Base-by-base conservation (phyloP, 345 rosid genomes). In the Aquilaria malaccensis region DNA sequence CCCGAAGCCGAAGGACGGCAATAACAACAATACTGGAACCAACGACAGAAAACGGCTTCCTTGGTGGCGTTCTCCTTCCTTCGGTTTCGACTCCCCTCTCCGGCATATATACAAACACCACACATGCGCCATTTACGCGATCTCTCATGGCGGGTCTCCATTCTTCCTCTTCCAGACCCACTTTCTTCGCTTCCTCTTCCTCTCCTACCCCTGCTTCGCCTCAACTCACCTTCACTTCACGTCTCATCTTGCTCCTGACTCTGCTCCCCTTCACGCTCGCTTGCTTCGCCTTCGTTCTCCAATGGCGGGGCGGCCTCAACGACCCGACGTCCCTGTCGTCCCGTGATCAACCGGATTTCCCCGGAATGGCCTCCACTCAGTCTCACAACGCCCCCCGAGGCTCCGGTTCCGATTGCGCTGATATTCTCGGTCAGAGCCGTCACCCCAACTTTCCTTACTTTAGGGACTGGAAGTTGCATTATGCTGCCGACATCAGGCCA, bases 371-470 rank as follows among this genome's bases (percentile, higher is more conserved):
- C 15, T 0, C 58, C 45, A 4, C 9, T 52, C 62, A 48, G 30
- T 67, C 79, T 11, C 55, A 62, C 67, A 50, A 0, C 37, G 30
- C 29, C 51, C 45, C 13, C 54, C 80, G 13, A 2, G 45, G n/a
- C 45, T 72, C 85, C 56, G 69, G 58, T 70, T 79, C 91, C 29
- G 81, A 72, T n/a, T 86, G 91, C 59, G 49, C 62, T 7, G 83
- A 83, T 76, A 67, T 77, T 71, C 69, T 94, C 58, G 89, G 85
- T 60, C 87, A 69, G 70, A 76, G 76, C 52, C 80, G 52, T 60
- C 56, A 67, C 41, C 83, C 80, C 14, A 77, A 91, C 2, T 93
- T 93, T 60, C 95, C 95, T 7, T 94, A 90, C 70, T 88, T 52
- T 54, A 66, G 74, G 12, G 79, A 81, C 45, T 94, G 87, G 92